Conservation (phyloP, 2,329 filamentous ascomycete species). For the Pseudogymnoascus sp. region DNA sequence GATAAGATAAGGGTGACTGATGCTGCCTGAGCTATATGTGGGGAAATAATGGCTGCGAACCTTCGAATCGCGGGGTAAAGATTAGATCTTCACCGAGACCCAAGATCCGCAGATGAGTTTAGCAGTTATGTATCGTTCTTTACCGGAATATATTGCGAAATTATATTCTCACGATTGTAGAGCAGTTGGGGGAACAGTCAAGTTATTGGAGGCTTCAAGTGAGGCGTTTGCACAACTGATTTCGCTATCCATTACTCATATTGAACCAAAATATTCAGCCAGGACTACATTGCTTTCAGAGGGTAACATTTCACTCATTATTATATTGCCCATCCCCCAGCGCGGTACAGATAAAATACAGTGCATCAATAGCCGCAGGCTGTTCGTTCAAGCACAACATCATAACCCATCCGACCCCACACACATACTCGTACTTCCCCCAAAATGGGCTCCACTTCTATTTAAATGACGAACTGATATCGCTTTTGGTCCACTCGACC, state of each 20-base stretch:
- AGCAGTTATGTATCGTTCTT: background rate
- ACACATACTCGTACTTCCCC: background rate
- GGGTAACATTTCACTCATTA: background rate
- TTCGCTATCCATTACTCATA: background rate
- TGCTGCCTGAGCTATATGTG: background rate
- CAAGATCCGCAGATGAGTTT: background rate
- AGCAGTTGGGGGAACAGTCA: background rate
- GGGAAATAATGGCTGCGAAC: background rate
- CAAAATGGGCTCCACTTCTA: background rate
- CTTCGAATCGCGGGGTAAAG: background rate
- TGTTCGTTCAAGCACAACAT: slow-evolving; percentile 4
- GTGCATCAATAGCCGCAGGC: background rate
- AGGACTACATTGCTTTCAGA: background rate
- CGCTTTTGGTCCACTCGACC: slow-evolving; percentile 57
- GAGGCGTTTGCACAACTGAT: background rate
- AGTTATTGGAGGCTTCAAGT: background rate
- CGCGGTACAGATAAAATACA: background rate
- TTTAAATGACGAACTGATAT: slow-evolving; percentile 52
- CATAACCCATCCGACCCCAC: background rate
- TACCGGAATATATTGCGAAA: background rate
- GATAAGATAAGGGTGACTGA: background rate
- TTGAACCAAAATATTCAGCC: background rate
- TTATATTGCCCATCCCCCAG: background rate
- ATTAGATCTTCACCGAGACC: background rate
- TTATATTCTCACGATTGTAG: background rate